Conservation (phyloP, 2,329 filamentous ascomycete genomes). For the Tolypocladium tundrense region DNA sequence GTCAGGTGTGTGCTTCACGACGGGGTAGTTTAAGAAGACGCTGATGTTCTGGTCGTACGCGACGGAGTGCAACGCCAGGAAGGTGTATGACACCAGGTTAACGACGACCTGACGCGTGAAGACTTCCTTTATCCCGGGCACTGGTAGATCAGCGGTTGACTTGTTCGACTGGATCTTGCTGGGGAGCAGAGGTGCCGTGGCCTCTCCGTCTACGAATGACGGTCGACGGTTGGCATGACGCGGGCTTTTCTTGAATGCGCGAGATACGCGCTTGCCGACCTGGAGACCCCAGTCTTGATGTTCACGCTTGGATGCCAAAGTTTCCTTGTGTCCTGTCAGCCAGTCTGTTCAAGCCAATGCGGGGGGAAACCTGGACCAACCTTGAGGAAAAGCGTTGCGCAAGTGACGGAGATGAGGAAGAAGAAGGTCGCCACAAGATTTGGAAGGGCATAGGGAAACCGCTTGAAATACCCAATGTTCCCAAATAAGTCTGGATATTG, state of each 20-base stretch:
- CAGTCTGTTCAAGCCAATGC: not conserved
- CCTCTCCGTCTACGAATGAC: constrained; percentile 46
- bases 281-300: constrained; percentile 64
- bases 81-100: constrained; percentile 67
- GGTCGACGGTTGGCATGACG: constrained; percentile 21
- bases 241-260: constrained; percentile 20
- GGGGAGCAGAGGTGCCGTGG: constrained; percentile 43
- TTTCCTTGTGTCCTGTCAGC: constrained; percentile 47
- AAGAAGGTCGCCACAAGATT: constrained; percentile 69
- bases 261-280: constrained; percentile 56
- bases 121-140: constrained; percentile 47
- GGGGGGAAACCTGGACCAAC: constrained; percentile 21
- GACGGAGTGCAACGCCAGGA: constrained; percentile 72
- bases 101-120: constrained; percentile 65
- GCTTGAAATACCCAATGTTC: constrained; percentile 54
- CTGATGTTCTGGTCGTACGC: constrained; percentile 82
- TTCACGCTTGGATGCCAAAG: constrained; percentile 60
- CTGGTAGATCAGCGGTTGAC: constrained; percentile 6
- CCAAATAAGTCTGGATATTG: constrained; percentile 66
- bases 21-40: constrained; percentile 75
- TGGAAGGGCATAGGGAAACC: constrained; percentile 74
- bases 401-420: constrained; percentile 67
- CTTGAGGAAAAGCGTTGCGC: constrained; percentile 68
- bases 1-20: constrained; percentile 43
- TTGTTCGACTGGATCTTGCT: constrained; percentile 16